phyloP scores from a whole-genome alignment of 108 stramenopile genomes.

The Epithemia pelagica region DNA sequence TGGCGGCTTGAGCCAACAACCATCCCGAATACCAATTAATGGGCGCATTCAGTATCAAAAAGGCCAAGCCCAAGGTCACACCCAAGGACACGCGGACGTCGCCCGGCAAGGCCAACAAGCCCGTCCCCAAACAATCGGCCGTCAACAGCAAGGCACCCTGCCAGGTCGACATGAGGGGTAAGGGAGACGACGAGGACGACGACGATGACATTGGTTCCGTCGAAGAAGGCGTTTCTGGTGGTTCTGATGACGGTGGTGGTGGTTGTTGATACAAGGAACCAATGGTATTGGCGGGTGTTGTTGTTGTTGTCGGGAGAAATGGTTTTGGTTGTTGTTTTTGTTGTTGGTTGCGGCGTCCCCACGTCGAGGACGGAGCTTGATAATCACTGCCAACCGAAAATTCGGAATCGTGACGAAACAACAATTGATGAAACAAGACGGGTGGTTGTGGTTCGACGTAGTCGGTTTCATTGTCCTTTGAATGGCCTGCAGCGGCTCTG shows the following conservation, averaged over 20 bases:
- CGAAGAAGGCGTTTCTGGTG: not conserved
- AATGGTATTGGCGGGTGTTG: not conserved
- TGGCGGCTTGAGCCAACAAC: slow-evolving; percentile 38
- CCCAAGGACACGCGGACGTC: slow-evolving; percentile 37
- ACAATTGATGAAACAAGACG: slow-evolving; percentile 9
- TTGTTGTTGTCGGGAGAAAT: not conserved
- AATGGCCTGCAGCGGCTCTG: too few species aligned
- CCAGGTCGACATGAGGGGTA: slow-evolving; percentile 19
- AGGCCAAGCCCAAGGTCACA: slow-evolving; percentile 30
- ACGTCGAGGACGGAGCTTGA: not conserved
- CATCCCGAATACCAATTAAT: slow-evolving; percentile 60
- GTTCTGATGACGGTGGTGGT: too few species aligned
- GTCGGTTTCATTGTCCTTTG: too few species aligned
- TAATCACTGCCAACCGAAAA: slow-evolving; percentile 3
- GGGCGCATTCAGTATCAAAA: slow-evolving; percentile 48
- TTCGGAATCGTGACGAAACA: slow-evolving; percentile 9
- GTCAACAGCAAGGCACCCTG: slow-evolving; percentile 45
- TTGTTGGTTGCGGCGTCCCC: not conserved
- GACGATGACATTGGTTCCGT: not conserved
- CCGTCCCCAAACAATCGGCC: slow-evolving; percentile 78
- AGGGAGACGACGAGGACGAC: not conserved
- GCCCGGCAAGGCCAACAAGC: slow-evolving; percentile 53
- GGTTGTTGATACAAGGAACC: too few species aligned
- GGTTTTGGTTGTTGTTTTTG: not conserved
- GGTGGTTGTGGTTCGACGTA: too few species aligned